Percentiles rank a stretch among this genome's conserved stretches.
Evolutionary conservation across 2,329 filamentous ascomycete species (phyloP).

Genomic region (Aspergillus pseudonomiae): DNA sequence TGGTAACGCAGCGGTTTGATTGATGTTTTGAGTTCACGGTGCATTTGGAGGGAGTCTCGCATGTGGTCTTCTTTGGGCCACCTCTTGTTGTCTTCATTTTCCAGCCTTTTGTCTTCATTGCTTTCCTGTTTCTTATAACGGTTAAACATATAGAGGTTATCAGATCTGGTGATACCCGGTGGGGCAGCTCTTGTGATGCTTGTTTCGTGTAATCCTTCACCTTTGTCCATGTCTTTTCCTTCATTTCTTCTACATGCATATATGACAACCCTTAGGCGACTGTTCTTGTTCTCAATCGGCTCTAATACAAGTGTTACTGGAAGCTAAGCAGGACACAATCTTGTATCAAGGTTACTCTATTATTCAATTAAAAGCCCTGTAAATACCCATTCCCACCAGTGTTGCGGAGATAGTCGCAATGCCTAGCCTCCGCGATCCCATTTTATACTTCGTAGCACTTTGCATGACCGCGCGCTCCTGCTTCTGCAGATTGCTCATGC

Average conservation of each 20-base stretch:
- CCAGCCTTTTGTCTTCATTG: slow-evolving; percentile 10
- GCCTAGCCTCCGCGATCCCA: slow-evolving; percentile 69
- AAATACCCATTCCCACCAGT: slow-evolving; percentile 71
- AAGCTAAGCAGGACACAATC: not conserved
- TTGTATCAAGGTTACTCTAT: not conserved
- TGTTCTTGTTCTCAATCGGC: not conserved
- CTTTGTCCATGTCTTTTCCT: slow-evolving; percentile 10
- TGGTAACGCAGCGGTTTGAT: slow-evolving; percentile 35
- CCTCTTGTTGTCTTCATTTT: slow-evolving; percentile 15
- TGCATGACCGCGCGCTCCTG: slow-evolving; percentile 65
- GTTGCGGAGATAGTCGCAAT: slow-evolving; percentile 69
- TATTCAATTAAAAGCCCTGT: slow-evolving; percentile 62
- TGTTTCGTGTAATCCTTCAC: slow-evolving; percentile 15
- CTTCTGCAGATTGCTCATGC: slow-evolving; percentile 69
- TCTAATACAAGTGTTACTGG: not conserved
- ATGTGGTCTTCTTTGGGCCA: slow-evolving; percentile 25
- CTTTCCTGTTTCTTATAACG: slow-evolving; percentile 21
- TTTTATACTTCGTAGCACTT: slow-evolving; percentile 71
- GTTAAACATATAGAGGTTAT: slow-evolving; percentile 39
- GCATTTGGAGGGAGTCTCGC: slow-evolving; percentile 38
- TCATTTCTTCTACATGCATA: slow-evolving; percentile 7
- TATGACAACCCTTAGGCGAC: too few species aligned
- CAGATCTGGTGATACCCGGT: slow-evolving; percentile 39
- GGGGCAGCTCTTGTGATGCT: slow-evolving; percentile 32
- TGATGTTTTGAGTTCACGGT: slow-evolving; percentile 29